Conservation (phyloP, 176 grass and related monocot genomes). For the Oryza brachyantha region DNA sequence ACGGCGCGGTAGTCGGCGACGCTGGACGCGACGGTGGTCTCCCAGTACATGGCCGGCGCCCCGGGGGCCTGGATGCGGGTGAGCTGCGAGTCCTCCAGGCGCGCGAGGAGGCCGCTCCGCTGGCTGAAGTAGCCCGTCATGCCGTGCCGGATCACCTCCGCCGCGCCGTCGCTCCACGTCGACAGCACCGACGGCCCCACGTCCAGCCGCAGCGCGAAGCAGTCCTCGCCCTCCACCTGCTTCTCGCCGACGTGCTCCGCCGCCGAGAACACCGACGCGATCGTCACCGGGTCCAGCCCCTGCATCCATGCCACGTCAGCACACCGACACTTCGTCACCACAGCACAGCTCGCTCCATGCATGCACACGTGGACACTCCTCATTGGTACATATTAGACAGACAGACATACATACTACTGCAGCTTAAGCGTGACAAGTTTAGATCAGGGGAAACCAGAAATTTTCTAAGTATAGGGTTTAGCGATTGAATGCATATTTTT, state of each 20-base stretch:
- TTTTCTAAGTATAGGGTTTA: no score
- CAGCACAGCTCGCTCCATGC: neutral
- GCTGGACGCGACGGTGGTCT: conserved; percentile 60
- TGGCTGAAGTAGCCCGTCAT: conserved; percentile 93
- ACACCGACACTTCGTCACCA: neutral
- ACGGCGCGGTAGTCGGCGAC: conserved; percentile 67
- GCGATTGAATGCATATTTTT: no score
- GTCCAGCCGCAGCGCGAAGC: conserved; percentile 65
- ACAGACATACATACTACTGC: no score
- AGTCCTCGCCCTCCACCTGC: conserved; percentile 76
- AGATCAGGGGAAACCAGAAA: no score
- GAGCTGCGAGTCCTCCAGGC: conserved; percentile 77
- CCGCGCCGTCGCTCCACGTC: conserved; percentile 67
- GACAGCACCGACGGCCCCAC: conserved; percentile 55
- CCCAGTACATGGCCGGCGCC: conserved; percentile 79
- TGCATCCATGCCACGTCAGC: neutral
- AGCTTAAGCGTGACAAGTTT: no score
- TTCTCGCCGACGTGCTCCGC: conserved; percentile 81
- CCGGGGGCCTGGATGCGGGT: conserved; percentile 84
- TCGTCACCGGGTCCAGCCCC: conserved; percentile 79
- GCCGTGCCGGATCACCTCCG: conserved; percentile 80
- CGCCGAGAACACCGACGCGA: conserved; percentile 65
- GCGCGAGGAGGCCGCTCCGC: conserved; percentile 69
- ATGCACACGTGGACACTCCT: neutral
- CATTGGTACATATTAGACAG: neutral